Evolutionary conservation across 1,284 basidiomycete genomes (phyloP).

Genomic region (Sphaerobolus stellatus): DNA sequence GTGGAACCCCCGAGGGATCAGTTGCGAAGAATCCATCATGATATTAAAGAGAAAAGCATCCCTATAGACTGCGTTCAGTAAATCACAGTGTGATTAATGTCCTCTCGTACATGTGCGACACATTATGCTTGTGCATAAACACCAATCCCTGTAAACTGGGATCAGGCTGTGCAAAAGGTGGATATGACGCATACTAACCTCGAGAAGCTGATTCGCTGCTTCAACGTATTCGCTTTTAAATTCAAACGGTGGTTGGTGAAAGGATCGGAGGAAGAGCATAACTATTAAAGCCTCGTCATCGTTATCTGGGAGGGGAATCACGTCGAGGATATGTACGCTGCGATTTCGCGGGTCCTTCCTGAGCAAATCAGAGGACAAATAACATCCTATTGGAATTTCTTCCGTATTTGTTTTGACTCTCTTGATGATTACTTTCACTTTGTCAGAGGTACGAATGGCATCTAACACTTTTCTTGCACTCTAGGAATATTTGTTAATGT

Average conservation of each 20-base stretch:
- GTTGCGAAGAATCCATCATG: conserved; percentile 7
- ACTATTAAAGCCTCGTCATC: conserved; percentile 21
- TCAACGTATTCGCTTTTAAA: conserved; percentile 24
- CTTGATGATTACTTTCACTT: conserved; percentile 27
- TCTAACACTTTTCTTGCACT: conserved; percentile 28
- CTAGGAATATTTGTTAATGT: too few species aligned
- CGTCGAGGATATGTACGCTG: conserved; percentile 33
- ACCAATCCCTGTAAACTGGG: conserved; percentile 19
- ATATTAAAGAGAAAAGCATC: conserved; percentile 6
- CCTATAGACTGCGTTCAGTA: neutral
- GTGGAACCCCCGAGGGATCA: neutral
- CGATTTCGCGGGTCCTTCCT: conserved; percentile 28
- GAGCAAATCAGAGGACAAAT: conserved; percentile 15
- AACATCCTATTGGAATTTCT: conserved; percentile 23
- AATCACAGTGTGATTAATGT: neutral
- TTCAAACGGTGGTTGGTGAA: conserved; percentile 22
- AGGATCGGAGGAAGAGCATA: conserved; percentile 25
- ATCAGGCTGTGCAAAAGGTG: neutral
- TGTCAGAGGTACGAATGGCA: conserved; percentile 26
- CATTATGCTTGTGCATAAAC: conserved; percentile 22
- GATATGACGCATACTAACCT: conserved; percentile 18
- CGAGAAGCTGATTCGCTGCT: conserved; percentile 26
- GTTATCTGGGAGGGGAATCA: conserved; percentile 19
- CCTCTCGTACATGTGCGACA: conserved; percentile 23
- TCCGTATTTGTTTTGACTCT: conserved; percentile 14